Conservation (phyloP, 805 yeast genomes). For the Ogataea wickerhamii region DNA sequence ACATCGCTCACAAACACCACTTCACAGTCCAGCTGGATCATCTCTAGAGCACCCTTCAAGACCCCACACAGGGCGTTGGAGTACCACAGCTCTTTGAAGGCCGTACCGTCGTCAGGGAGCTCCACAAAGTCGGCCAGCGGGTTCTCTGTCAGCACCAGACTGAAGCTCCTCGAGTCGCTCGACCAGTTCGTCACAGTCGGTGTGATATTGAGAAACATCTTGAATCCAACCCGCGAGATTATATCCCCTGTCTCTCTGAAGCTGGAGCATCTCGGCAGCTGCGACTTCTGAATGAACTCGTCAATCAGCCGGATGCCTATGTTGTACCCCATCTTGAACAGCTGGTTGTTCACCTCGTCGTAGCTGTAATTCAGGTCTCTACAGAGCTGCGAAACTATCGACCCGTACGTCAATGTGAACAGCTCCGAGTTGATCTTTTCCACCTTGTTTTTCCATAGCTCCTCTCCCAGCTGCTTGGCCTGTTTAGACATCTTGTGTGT, state of each 20-base stretch:
- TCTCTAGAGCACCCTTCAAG: conserved; percentile 84
- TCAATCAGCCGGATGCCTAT: conserved; percentile 90
- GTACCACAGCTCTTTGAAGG: conserved; percentile 80
- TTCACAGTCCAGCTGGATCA: conserved; percentile 93
- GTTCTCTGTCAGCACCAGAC: conserved; percentile 72
- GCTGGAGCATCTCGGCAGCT: conserved; percentile 73
- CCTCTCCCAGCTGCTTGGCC: conserved; percentile 64
- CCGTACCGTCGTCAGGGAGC: conserved; percentile 74
- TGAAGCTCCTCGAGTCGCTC: conserved; percentile 67
- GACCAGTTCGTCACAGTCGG: conserved; percentile 73
- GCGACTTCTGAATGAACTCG: conserved; percentile 86
- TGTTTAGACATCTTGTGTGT: conserved; percentile 34
- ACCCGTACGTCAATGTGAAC: conserved; percentile 92
- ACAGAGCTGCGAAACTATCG: conserved; percentile 87
- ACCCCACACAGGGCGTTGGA: conserved; percentile 89
- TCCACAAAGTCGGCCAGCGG: conserved; percentile 96
- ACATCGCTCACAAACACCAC: conserved; percentile 75
- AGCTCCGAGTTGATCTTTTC: conserved; percentile 91
- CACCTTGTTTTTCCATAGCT: conserved; percentile 82
- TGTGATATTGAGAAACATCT: conserved; percentile 76
- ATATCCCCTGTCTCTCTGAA: conserved; percentile 87
- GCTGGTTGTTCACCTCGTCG: conserved; percentile 71
- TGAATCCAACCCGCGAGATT: conserved; percentile 83
- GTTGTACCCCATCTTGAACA: conserved; percentile 92
- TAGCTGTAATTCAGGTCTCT: conserved; percentile 77